A percentile compares a stretch with the other conserved stretches of the same genome.
Evolutionary conservation across 2,329 filamentous ascomycete genomes (phyloP).

Genomic region (Parafenestella ontariensis): DNA sequence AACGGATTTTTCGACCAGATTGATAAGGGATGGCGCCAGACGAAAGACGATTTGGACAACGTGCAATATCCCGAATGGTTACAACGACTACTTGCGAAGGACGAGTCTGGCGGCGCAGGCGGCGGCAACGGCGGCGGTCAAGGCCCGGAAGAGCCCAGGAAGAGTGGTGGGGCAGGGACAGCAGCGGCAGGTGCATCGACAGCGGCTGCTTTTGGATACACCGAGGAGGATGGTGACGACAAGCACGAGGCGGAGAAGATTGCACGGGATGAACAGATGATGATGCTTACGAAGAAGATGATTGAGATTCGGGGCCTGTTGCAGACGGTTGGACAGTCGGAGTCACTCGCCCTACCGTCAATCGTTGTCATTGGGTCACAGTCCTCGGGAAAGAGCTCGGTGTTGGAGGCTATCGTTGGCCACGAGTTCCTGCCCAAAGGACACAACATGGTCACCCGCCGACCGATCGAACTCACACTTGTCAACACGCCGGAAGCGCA

Average conservation of each 20-base stretch:
- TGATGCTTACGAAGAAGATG: constrained; percentile 99
- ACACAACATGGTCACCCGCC: constrained; percentile 96
- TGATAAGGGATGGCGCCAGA: constrained; percentile 79
- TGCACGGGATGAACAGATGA: constrained; percentile 96
- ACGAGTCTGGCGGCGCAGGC: constrained; percentile 48
- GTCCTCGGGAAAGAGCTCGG: constrained; percentile 97
- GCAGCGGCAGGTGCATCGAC: constrained; percentile 73
- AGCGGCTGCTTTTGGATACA: constrained; percentile 79
- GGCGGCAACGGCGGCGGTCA: constrained; percentile 48
- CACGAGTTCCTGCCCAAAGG: constrained; percentile 98
- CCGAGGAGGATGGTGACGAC: constrained; percentile 72
- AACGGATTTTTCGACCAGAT: constrained; percentile 81
- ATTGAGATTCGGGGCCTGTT: constrained; percentile 96
- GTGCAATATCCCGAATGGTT: constrained; percentile 78
- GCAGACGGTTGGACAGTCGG: constrained; percentile 90
- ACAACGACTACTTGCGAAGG: constrained; percentile 67
- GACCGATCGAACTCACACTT: constrained; percentile 94
- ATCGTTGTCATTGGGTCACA: constrained; percentile 99
- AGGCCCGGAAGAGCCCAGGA: constrained; percentile 58
- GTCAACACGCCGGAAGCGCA: constrained; percentile 90
- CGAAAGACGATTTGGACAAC: constrained; percentile 78
- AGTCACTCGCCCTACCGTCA: constrained; percentile 84
- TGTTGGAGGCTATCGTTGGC: constrained; percentile 94
- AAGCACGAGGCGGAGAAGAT: constrained; percentile 69
- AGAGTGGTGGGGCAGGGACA: constrained; percentile 61